These are phyloP conservation scores for Linnemannia schmuckeri DNA, from an alignment of 192 early-diverging fungal species.

Conservation along the genomic window DNA sequence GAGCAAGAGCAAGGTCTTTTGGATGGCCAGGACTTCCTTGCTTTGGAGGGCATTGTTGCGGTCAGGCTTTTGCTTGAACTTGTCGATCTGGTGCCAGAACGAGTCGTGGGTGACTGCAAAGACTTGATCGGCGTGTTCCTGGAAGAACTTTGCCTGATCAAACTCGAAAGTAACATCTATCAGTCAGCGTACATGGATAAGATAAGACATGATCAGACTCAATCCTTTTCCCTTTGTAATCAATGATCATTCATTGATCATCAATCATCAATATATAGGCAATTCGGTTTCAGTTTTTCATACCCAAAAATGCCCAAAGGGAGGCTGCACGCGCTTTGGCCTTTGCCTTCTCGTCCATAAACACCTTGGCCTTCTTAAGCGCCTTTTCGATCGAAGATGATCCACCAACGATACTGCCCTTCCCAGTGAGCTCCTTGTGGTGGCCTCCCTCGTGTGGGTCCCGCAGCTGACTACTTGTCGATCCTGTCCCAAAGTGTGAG, in stretches of 20 bases:
- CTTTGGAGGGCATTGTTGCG: conserved; percentile 62
- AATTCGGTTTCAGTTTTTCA: background rate
- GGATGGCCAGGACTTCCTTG: conserved; percentile 77
- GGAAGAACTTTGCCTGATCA: conserved; percentile 83
- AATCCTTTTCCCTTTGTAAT: background rate
- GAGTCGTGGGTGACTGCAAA: conserved; percentile 77
- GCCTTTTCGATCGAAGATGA: conserved; percentile 70
- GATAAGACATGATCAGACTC: conserved; percentile 13
- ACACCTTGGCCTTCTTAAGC: conserved; percentile 78
- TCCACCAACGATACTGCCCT: conserved; percentile 31
- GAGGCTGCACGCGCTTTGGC: conserved; percentile 74
- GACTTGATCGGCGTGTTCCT: conserved; percentile 78
- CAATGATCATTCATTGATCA: background rate
- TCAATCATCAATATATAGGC: background rate
- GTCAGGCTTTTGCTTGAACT: conserved; percentile 77
- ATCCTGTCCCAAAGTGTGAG: conserved; percentile 37
- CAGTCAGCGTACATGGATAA: background rate
- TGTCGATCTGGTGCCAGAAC: conserved; percentile 78
- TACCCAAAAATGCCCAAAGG: conserved; percentile 81
- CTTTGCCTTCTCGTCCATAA: conserved; percentile 85
- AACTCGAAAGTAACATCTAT: conserved; percentile 74
- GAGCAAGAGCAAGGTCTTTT: conserved; percentile 74
- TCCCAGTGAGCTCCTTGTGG: conserved; percentile 16
- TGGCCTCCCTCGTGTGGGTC: conserved; percentile 38
- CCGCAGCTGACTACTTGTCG: conserved; percentile 29